Conservation (phyloP, 305 asterid species). For the Solanum hybrid region DNA sequence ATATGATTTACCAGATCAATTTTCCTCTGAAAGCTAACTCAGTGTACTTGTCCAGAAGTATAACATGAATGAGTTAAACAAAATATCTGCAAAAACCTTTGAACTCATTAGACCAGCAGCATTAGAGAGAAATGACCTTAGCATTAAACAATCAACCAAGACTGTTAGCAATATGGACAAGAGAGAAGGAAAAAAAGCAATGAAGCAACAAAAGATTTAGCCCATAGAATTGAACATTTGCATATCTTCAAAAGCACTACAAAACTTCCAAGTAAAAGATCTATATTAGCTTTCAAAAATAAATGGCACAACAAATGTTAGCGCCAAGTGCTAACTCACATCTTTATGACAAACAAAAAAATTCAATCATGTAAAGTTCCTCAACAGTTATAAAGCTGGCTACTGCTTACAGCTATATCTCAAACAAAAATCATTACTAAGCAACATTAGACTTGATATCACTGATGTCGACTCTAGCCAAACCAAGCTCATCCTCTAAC, state of each 20-base stretch:
- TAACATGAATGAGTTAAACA: not conserved
- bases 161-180: not conserved
- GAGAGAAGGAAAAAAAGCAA: not conserved
- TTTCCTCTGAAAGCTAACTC: not conserved
- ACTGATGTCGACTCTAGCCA: slow-evolving; percentile 25
- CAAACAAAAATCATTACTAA: not conserved
- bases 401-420: not conserved
- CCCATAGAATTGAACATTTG: not conserved
- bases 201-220: not conserved
- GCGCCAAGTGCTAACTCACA: not conserved
- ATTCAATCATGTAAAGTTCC: not conserved
- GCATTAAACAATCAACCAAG: not conserved
- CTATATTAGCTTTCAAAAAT: not conserved
- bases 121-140: not conserved
- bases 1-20: not conserved
- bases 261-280: not conserved
- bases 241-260: not conserved
- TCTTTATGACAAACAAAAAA: not conserved
- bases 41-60: not conserved
- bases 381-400: not conserved
- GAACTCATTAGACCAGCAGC: not conserved
- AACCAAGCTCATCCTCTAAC: slow-evolving; percentile 46
- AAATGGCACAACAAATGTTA: not conserved
- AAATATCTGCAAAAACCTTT: not conserved
- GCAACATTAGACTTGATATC: slow-evolving; percentile 15